Conservation (phyloP, 768 basidiomycete species). For the Pholiota microspora region DNA sequence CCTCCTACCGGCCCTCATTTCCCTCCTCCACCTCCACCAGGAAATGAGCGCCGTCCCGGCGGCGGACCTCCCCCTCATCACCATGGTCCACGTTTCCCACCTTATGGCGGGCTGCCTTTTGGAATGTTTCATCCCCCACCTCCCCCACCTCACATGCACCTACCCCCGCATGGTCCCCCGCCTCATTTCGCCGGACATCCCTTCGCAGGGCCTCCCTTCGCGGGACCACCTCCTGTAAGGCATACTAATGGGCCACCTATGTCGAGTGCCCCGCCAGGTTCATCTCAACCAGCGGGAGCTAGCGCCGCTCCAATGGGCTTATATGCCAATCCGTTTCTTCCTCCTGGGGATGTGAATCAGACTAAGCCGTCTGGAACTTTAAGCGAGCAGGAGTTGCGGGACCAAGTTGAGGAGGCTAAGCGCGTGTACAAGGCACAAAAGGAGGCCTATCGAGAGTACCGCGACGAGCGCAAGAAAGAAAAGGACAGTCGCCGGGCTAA, state of each 20-base stretch:
- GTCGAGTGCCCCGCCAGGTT: neutral
- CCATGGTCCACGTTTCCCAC: neutral
- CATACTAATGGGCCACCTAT: no score
- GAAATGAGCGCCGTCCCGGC: neutral
- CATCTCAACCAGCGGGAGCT: neutral
- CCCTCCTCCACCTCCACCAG: neutral
- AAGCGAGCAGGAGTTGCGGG: slow-evolving; percentile 36
- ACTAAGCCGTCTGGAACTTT: slow-evolving; percentile 14
- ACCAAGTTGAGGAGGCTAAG: slow-evolving; percentile 65
- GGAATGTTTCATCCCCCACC: slow-evolving; percentile 4
- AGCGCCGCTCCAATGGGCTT: neutral
- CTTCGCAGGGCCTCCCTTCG: slow-evolving; percentile 1
- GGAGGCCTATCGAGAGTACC: slow-evolving; percentile 61
- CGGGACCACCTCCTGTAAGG: slow-evolving; percentile 18
- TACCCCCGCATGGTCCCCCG: slow-evolving; percentile 16
- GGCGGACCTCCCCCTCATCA: neutral
- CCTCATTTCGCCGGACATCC: slow-evolving; percentile 13
- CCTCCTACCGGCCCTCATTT: neutral
- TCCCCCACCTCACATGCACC: slow-evolving; percentile 12
- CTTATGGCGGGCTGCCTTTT: neutral
- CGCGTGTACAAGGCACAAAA: slow-evolving; percentile 66
- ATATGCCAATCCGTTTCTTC: slow-evolving; percentile 2
- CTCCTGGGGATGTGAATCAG: neutral
- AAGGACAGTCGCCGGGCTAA: slow-evolving; percentile 29
- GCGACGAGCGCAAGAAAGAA: slow-evolving; percentile 45